phyloP scores from a whole-genome alignment of 805 yeast species.

The Monosporozyma yasuniensis region DNA sequence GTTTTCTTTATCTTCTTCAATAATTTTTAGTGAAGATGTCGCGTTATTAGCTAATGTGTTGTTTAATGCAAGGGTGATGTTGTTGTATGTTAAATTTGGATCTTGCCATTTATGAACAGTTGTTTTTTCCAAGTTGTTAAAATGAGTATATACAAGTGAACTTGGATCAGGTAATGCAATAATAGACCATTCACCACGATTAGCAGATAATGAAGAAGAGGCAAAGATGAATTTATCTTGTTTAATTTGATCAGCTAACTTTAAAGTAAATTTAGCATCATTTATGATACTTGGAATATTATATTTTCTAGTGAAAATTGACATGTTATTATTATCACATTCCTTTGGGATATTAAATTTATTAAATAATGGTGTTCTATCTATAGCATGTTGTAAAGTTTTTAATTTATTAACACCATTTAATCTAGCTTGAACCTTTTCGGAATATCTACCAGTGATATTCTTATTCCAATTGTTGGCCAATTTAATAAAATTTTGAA shows the following conservation, averaged over 20 bases:
- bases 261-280: slow-evolving; percentile 31
- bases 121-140: slow-evolving; percentile 37
- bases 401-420: not conserved
- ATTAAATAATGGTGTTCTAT: slow-evolving; percentile 17
- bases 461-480: slow-evolving; percentile 19
- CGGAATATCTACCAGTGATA: not conserved
- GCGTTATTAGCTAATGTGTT: not conserved
- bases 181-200: slow-evolving; percentile 71
- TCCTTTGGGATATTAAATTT: not conserved
- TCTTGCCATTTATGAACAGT: slow-evolving; percentile 26
- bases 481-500: slow-evolving; percentile 44
- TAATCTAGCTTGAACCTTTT: not conserved
- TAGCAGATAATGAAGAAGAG: slow-evolving; percentile 42
- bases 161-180: slow-evolving; percentile 55
- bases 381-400: slow-evolving; percentile 16
- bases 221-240: slow-evolving; percentile 49
- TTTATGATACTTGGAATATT: slow-evolving; percentile 5
- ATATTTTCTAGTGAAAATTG: not conserved
- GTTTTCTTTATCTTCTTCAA: slow-evolving; percentile 17
- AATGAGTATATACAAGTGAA: slow-evolving; percentile 49
- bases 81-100: slow-evolving; percentile 7
- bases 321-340: not conserved
- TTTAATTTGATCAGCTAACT: slow-evolving; percentile 42
- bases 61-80: not conserved
- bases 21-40: slow-evolving; percentile 4